Percentiles rank a stretch among this genome's conserved stretches.
These are phyloP conservation scores for Pelargonium cotyledonis DNA, from an alignment of 441 rosid species.

Conservation along the genomic window DNA sequence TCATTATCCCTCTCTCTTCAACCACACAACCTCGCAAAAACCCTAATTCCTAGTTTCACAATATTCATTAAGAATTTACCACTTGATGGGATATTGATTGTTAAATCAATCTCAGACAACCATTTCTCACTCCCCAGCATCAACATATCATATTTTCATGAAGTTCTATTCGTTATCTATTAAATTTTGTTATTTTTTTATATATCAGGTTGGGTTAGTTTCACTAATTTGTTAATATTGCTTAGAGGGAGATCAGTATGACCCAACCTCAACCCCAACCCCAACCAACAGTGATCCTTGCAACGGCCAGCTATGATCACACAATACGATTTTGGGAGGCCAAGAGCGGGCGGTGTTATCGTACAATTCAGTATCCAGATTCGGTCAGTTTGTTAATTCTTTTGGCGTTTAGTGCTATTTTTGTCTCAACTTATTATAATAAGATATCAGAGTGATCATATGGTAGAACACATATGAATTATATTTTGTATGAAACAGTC, in stretches of 20 bases:
- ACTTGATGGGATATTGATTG: too few species aligned
- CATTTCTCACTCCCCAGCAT: not conserved
- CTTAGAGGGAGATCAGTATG: conserved; percentile 34
- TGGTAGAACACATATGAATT: not conserved
- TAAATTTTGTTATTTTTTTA: not conserved
- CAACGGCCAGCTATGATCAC: conserved; percentile 92
- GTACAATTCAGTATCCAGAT: conserved; percentile 86
- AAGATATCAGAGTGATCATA: not conserved
- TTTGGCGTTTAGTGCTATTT: not conserved
- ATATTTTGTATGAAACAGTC: not conserved
- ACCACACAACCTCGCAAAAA: too few species aligned
- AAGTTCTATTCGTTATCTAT: not conserved
- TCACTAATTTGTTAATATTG: not conserved
- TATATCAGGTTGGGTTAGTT: not conserved
- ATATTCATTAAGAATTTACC: too few species aligned
- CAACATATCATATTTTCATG: not conserved
- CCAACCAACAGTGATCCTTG: conserved; percentile 54
- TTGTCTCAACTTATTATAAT: not conserved
- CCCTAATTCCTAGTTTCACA: too few species aligned
- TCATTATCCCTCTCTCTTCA: too few species aligned
- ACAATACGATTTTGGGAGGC: conserved; percentile 95
- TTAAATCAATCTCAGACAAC: too few species aligned
- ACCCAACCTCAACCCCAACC: conserved; percentile 40
- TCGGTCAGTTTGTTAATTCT: conserved; percentile 32
- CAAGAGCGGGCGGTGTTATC: conserved; percentile 86